Evolutionary conservation across 768 basidiomycete species (phyloP).

Genomic region (Pulveroboletus sp.): DNA sequence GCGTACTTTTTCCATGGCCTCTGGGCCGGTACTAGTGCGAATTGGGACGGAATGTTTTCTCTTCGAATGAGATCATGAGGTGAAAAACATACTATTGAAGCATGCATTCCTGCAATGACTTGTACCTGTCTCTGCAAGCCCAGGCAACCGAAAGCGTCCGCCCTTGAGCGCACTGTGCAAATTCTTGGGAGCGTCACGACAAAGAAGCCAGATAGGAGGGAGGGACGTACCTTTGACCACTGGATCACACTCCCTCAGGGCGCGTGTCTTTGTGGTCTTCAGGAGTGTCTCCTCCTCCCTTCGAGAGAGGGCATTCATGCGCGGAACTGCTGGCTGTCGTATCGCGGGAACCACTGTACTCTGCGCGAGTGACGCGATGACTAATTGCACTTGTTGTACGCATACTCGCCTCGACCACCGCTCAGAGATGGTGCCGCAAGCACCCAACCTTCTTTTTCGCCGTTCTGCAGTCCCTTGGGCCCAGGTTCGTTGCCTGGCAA

Average conservation of each 20-base stretch:
- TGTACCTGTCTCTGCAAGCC: slow-evolving; percentile 70
- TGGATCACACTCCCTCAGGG: slow-evolving; percentile 72
- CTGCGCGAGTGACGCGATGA: background rate
- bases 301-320: slow-evolving; percentile 80
- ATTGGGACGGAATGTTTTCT: background rate
- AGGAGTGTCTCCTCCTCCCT: slow-evolving; percentile 83
- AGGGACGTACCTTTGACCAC: slow-evolving; percentile 56
- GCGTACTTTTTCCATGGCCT: slow-evolving; percentile 67
- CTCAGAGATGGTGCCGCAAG: slow-evolving; percentile 11
- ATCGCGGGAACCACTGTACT: slow-evolving; percentile 4
- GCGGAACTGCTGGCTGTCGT: background rate
- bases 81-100: slow-evolving; percentile 58
- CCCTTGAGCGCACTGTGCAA: slow-evolving; percentile 79
- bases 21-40: slow-evolving; percentile 57
- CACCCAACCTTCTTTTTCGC: slow-evolving; percentile 13
- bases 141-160: slow-evolving; percentile 82
- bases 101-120: slow-evolving; percentile 73
- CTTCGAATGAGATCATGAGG: background rate
- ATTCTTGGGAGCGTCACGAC: slow-evolving; percentile 45
- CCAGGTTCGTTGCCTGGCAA: slow-evolving; percentile 43
- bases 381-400: slow-evolving; percentile 6
- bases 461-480: slow-evolving; percentile 1
- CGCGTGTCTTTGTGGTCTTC: slow-evolving; percentile 75
- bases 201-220: background rate
- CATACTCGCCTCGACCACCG: background rate